Evolutionary conservation across 202 grass and related monocot genomes (phyloP).

Genomic region (Cymbopogon flexuosus): DNA sequence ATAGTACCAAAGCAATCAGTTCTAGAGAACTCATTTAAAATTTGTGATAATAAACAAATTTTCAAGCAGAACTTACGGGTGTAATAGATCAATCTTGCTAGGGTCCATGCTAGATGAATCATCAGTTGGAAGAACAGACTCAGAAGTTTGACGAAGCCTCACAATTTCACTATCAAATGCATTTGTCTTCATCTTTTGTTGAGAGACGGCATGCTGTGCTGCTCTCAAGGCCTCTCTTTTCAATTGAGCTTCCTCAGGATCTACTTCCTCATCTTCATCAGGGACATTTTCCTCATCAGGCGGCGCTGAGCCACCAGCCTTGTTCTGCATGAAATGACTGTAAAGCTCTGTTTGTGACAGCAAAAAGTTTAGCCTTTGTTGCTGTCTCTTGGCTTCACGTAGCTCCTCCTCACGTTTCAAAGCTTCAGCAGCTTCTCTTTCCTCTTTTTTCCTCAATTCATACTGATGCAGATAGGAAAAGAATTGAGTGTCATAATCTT

Average conservation of each 20-base stretch:
- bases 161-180: constrained; percentile 88
- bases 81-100: constrained; percentile 82
- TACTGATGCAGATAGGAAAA: constrained; percentile 46
- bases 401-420: constrained; percentile 91
- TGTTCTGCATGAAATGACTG: constrained; percentile 99
- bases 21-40: constrained; percentile 12
- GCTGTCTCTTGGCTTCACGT: constrained; percentile 96
- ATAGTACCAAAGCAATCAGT: constrained; percentile 30
- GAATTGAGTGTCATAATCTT: not conserved
- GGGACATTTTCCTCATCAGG: constrained; percentile 53
- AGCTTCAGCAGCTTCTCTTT: constrained; percentile 92
- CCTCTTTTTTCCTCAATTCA: constrained; percentile 95
- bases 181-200: constrained; percentile 95
- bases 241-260: constrained; percentile 82
- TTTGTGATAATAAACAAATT: constrained; percentile 17
- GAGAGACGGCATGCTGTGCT: constrained; percentile 81
- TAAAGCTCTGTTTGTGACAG: constrained; percentile 97
- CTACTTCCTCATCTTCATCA: constrained; percentile 57
- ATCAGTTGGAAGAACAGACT: constrained; percentile 42
- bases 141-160: constrained; percentile 60
- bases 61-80: constrained; percentile 70
- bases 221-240: constrained; percentile 84
- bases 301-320: constrained; percentile 47
- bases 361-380: constrained; percentile 94
- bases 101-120: constrained; percentile 54